Percentiles rank a stretch among this genome's conserved stretches.
phyloP scores from a whole-genome alignment of 1,139 yeast species.

The Debaryomyces robertsiae region DNA sequence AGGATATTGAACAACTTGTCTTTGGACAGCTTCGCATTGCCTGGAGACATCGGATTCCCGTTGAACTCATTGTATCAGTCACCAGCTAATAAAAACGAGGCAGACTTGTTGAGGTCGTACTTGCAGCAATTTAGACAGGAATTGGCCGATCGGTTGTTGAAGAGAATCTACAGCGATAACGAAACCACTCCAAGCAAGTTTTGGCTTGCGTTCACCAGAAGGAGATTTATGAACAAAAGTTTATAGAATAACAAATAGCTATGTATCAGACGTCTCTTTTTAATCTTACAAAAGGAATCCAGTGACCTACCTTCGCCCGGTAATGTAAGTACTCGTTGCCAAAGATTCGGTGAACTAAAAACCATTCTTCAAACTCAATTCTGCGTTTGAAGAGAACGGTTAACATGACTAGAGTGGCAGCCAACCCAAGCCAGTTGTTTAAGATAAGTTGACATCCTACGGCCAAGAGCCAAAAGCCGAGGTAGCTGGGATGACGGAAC shows the following conservation, averaged over 20 bases:
- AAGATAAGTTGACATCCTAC: slow-evolving; percentile 37
- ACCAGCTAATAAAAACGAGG: slow-evolving; percentile 73
- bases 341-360: slow-evolving; percentile 29
- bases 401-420: slow-evolving; percentile 23
- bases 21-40: slow-evolving; percentile 84
- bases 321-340: slow-evolving; percentile 34
- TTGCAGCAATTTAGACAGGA: slow-evolving; percentile 95
- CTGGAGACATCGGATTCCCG: slow-evolving; percentile 96
- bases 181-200: slow-evolving; percentile 63
- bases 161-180: slow-evolving; percentile 66
- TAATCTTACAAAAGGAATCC: slow-evolving; percentile 31
- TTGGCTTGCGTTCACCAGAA: slow-evolving; percentile 95
- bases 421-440: slow-evolving; percentile 26
- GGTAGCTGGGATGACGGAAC: slow-evolving; percentile 44
- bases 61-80: slow-evolving; percentile 80
- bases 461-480: slow-evolving; percentile 44
- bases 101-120: slow-evolving; percentile 77
- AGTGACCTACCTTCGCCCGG: slow-evolving; percentile 25
- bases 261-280: slow-evolving; percentile 7
- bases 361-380: slow-evolving; percentile 41
- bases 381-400: slow-evolving; percentile 34
- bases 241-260: slow-evolving; percentile 28
- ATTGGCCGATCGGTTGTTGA: slow-evolving; percentile 76
- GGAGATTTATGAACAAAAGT: slow-evolving; percentile 91
- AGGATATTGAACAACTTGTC: slow-evolving; percentile 79